Conservation (phyloP, 495 filamentous ascomycete species). For the Aspergillus mulundensis region DNA sequence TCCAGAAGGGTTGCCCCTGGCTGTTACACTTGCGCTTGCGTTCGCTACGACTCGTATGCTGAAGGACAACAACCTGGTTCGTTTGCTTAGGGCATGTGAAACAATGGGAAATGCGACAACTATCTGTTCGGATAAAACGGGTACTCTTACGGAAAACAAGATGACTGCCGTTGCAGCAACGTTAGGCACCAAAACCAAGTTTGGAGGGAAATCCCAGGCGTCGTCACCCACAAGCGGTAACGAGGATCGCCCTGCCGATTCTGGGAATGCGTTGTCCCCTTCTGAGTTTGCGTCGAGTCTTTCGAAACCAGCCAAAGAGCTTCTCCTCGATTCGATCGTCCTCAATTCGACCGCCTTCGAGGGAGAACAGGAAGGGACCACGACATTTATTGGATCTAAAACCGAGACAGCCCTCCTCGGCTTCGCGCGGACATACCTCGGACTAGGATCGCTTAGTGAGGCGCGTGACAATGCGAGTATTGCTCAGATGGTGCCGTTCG, state of each 20-base stretch:
- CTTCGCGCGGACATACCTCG: conserved; percentile 72
- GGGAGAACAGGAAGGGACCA: conserved; percentile 62
- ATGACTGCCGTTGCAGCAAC: conserved; percentile 84
- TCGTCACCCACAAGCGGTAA: conserved; percentile 4
- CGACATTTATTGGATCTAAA: conserved; percentile 80
- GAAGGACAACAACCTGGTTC: conserved; percentile 91
- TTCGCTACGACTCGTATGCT: conserved; percentile 95
- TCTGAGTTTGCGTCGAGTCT: conserved; percentile 60
- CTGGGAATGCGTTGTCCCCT: conserved; percentile 41
- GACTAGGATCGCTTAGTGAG: conserved; percentile 65
- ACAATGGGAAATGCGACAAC: conserved; percentile 99
- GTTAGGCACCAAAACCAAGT: conserved; percentile 62
- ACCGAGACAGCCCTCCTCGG: conserved; percentile 80
- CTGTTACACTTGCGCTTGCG: conserved; percentile 88
- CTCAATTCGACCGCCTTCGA: conserved; percentile 90
- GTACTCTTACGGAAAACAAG: conserved; percentile 90
- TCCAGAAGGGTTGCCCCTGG: conserved; percentile 87
- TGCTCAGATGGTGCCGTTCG: conserved; percentile 77
- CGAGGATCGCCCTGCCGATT: conserved; percentile 6
- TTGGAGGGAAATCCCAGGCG: conserved; percentile 53
- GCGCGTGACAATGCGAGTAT: conserved; percentile 65
- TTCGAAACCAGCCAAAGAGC: conserved; percentile 51
- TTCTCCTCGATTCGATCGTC: conserved; percentile 70
- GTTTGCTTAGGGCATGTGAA: conserved; percentile 86
- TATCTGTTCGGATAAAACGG: conserved; percentile 96